Conservation (phyloP, 78 protist species). For the Dictyostelium brefeldianum region DNA sequence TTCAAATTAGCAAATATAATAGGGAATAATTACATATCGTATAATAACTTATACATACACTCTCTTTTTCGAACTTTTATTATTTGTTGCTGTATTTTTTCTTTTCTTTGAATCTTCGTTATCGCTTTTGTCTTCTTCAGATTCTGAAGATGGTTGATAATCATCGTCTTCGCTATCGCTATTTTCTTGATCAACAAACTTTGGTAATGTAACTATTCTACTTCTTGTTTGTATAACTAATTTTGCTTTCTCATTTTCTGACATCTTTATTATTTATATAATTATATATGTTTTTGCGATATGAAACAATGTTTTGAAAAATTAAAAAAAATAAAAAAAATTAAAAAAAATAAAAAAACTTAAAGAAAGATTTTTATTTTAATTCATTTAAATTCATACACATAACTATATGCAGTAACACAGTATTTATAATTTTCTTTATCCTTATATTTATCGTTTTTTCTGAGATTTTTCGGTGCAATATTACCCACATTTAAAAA, state of each 20-base stretch:
- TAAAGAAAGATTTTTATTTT: not conserved
- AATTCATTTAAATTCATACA: too few relatives aligned
- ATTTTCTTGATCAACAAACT: not conserved
- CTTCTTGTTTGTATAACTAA: conserved; percentile 8
- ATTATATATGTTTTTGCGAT: not conserved
- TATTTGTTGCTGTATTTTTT: conserved; percentile 1
- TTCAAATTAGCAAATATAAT: too few relatives aligned
- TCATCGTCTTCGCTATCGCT: conserved; percentile 7
- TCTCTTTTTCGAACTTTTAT: not conserved
- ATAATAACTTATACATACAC: not conserved
- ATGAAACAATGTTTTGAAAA: not conserved
- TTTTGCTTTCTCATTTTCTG: not conserved
- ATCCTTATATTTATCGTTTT: too few relatives aligned
- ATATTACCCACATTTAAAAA: too few relatives aligned
- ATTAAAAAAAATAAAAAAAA: not conserved
- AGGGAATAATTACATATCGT: too few relatives aligned
- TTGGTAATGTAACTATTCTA: not conserved
- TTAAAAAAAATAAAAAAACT: not conserved
- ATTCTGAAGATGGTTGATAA: conserved; percentile 20
- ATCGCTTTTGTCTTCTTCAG: not conserved
- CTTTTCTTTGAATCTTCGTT: not conserved
- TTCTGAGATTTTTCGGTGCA: too few relatives aligned
- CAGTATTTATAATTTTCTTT: too few relatives aligned
- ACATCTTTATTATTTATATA: not conserved
- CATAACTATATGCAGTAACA: too few relatives aligned